Evolutionary conservation across 805 yeast species (phyloP).

Genomic region (Pichia scutulata): DNA sequence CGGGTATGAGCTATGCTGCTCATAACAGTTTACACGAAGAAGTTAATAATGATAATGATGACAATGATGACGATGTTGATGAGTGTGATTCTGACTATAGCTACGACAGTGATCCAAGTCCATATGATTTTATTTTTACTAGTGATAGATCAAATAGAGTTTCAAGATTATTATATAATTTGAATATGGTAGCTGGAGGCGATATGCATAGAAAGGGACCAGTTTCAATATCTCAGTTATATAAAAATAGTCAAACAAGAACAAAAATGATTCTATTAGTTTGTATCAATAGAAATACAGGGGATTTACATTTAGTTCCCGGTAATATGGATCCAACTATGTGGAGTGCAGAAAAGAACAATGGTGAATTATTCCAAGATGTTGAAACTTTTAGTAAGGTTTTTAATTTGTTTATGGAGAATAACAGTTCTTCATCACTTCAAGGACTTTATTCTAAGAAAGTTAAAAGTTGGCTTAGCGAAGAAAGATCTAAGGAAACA

Average conservation of each 20-base stretch:
- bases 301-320: constrained; percentile 27
- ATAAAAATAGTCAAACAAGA: constrained; percentile 17
- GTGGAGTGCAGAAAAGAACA: constrained; percentile 29
- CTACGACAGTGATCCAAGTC: constrained; percentile 8
- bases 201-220: constrained; percentile 21
- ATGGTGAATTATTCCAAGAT: constrained; percentile 27
- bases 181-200: constrained; percentile 20
- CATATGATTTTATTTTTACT: constrained; percentile 21
- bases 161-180: constrained; percentile 23
- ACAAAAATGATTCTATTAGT: constrained; percentile 22
- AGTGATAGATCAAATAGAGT: constrained; percentile 27
- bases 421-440: neutral
- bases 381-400: constrained; percentile 20
- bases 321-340: constrained; percentile 28
- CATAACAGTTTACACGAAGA: neutral
- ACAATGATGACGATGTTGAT: constrained; percentile 8
- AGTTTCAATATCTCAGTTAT: constrained; percentile 22
- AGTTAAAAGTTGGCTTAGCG: constrained; percentile 6
- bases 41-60: neutral
- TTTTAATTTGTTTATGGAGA: constrained; percentile 15
- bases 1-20: neutral
- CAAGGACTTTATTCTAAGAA: neutral
- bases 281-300: constrained; percentile 27
- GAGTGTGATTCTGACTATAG: constrained; percentile 7
- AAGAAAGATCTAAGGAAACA: constrained; percentile 6